phyloP scores from a whole-genome alignment of 139 green algal genomes.

The Coelastrella sp. region DNA sequence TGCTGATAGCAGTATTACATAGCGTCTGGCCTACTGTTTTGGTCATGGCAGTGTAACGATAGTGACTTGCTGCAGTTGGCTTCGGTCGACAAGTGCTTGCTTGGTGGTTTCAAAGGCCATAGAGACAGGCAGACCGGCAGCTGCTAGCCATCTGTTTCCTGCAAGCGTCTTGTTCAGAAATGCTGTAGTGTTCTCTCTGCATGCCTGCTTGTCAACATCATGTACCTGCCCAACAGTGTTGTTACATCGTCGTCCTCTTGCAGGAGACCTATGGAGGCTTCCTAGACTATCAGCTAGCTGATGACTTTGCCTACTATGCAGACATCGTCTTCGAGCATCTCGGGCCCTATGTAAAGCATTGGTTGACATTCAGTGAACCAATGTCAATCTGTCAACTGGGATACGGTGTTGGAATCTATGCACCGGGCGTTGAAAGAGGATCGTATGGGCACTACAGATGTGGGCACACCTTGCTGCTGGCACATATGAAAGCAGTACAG shows the following conservation, averaged over 20 bases:
- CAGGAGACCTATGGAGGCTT: constrained; percentile 67
- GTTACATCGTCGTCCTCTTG: neutral
- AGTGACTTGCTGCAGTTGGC: too few relatives aligned
- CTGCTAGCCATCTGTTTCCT: neutral
- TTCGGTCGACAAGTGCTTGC: too few relatives aligned
- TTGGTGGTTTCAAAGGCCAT: too few relatives aligned
- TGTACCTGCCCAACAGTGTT: neutral
- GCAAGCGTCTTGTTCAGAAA: neutral
- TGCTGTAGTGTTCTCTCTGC: neutral
- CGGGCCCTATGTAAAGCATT: constrained; percentile 61
- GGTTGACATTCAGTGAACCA: constrained; percentile 64
- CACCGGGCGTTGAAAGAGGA: constrained; percentile 40
- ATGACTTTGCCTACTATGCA: constrained; percentile 59
- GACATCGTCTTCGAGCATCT: constrained; percentile 58
- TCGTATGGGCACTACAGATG: constrained; percentile 43
- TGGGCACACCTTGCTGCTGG: constrained; percentile 49
- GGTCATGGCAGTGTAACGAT: neutral
- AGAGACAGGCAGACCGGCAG: too few relatives aligned
- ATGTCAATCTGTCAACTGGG: constrained; percentile 54
- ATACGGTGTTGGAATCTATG: constrained; percentile 48
- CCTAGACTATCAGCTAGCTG: constrained; percentile 47
- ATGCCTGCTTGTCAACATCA: neutral
- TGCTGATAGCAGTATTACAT: neutral
- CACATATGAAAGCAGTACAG: constrained; percentile 52
- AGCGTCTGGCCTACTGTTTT: neutral